Percentiles rank a stretch among this genome's conserved stretches.
These are phyloP conservation scores for Neopestalotiopsis rosae DNA, from an alignment of 2,329 filamentous ascomycete species.

Conservation along the genomic window DNA sequence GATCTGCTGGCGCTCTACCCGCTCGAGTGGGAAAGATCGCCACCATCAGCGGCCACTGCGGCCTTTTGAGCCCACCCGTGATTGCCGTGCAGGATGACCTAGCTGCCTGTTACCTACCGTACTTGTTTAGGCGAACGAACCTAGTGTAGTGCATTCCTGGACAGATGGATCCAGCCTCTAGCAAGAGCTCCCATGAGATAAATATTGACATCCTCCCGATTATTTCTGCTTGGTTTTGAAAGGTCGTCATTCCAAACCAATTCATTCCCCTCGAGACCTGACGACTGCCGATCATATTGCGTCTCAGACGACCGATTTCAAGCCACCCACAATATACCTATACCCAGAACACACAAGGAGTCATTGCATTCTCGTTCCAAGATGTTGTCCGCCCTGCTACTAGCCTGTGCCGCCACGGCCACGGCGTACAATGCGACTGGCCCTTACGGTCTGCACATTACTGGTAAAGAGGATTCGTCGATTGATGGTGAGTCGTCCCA, in stretches of 20 bases:
- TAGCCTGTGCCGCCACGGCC: slow-evolving; percentile 23
- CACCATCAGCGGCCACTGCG: not conserved
- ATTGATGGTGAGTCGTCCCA: slow-evolving; percentile 27
- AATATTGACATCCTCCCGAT: not conserved
- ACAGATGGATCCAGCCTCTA: not conserved
- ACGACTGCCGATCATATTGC: not conserved
- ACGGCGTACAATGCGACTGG: slow-evolving; percentile 27
- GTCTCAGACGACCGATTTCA: not conserved
- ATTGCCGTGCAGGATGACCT: not conserved
- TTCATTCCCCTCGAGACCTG: not conserved
- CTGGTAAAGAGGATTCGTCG: slow-evolving; percentile 26
- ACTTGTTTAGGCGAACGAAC: not conserved
- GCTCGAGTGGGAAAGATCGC: not conserved
- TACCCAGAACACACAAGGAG: not conserved
- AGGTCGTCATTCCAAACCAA: not conserved
- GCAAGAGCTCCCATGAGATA: not conserved
- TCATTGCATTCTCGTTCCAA: not conserved
- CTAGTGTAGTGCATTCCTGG: slow-evolving; percentile 2
- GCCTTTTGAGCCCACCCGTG: not conserved
- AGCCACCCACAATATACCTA: not conserved
- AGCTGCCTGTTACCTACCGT: not conserved
- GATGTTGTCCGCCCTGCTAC: slow-evolving; percentile 8
- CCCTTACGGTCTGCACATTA: slow-evolving; percentile 28
- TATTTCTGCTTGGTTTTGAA: not conserved
- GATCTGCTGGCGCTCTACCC: slow-evolving; percentile 3